Conservation (phyloP, 441 rosid species). For the Croton setiger region DNA sequence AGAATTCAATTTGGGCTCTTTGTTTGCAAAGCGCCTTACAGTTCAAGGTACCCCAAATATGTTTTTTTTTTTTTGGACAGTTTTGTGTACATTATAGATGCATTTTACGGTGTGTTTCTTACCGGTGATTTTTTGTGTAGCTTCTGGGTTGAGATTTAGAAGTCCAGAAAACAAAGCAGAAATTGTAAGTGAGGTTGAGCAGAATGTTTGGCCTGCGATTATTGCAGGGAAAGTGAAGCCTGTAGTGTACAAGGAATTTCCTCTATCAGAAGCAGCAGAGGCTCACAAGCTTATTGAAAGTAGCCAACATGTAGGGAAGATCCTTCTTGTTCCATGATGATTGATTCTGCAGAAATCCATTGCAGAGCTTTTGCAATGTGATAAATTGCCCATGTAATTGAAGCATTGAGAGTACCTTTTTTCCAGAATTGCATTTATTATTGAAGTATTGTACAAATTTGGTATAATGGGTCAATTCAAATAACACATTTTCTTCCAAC, state of each 20-base stretch:
- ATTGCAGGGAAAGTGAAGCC: slow-evolving; percentile 69
- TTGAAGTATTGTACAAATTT: not conserved
- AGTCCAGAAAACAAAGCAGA: slow-evolving; percentile 58
- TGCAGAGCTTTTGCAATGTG: not conserved
- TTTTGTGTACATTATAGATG: not conserved
- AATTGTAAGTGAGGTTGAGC: slow-evolving; percentile 67
- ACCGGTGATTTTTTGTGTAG: slow-evolving; percentile 29
- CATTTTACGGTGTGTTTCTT: not conserved
- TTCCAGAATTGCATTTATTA: not conserved
- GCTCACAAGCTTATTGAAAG: slow-evolving; percentile 77
- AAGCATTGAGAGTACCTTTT: not conserved
- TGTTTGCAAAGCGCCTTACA: slow-evolving; percentile 67
- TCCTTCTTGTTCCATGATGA: slow-evolving; percentile 51
- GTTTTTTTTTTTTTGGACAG: slow-evolving; percentile 4
- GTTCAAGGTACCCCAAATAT: slow-evolving; percentile 52
- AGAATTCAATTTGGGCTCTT: slow-evolving; percentile 45
- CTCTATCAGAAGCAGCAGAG: slow-evolving; percentile 57
- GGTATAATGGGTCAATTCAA: not conserved
- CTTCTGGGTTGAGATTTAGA: slow-evolving; percentile 66
- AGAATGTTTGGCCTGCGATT: slow-evolving; percentile 78
- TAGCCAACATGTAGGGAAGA: slow-evolving; percentile 73
- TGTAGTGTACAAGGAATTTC: slow-evolving; percentile 46
- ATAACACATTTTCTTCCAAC: not conserved
- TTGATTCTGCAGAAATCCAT: not conserved
- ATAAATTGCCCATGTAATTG: not conserved